Conservation (phyloP, 805 yeast species). For the Kockiozyma suomiensis region DNA sequence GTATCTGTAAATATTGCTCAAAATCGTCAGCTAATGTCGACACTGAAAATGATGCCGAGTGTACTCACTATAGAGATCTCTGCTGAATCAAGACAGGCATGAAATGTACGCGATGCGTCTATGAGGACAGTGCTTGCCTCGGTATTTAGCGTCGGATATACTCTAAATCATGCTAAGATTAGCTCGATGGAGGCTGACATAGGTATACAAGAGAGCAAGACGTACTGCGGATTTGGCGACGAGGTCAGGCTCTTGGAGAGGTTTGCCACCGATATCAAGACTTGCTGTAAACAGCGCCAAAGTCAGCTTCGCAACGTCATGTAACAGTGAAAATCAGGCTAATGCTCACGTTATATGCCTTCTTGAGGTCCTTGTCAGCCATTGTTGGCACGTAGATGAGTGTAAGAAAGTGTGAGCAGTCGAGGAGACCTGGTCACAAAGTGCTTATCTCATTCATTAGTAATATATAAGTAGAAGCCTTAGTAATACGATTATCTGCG, state of each 20-base stretch:
- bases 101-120: conserved; percentile 12
- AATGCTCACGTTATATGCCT: conserved; percentile 18
- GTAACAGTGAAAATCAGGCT: no score
- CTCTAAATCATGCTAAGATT: no score
- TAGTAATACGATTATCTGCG: background rate
- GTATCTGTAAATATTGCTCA: conserved; percentile 4
- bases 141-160: conserved; percentile 11
- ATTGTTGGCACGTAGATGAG: background rate
- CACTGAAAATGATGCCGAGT: no score
- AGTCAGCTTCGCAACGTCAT: background rate
- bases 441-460: background rate
- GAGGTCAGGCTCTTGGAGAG: conserved; percentile 10
- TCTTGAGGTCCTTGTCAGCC: conserved; percentile 10
- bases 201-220: background rate
- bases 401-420: no score
- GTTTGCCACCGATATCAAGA: conserved; percentile 25
- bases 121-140: background rate
- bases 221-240: conserved; percentile 24
- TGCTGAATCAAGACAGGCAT: conserved; percentile 20
- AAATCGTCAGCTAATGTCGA: background rate
- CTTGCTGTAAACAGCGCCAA: conserved; percentile 2
- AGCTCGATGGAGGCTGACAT: no score
- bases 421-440: no score
- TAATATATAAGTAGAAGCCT: background rate
- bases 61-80: conserved; percentile 22